These are phyloP conservation scores for Aureobasidium mangrovei DNA, from an alignment of 2,329 filamentous ascomycete species.

Conservation along the genomic window DNA sequence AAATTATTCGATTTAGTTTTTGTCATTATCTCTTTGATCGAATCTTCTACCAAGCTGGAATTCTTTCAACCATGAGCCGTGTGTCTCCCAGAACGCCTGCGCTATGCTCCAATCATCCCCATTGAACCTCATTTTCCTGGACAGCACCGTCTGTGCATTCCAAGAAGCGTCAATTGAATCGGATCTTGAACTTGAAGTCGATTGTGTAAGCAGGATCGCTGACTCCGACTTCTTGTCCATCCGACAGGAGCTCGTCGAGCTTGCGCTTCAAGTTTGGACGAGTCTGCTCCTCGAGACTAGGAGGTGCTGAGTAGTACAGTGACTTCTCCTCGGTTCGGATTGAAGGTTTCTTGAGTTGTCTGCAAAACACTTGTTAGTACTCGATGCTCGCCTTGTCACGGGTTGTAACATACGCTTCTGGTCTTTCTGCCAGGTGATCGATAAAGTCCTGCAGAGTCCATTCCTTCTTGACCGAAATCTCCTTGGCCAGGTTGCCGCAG, in stretches of 20 bases:
- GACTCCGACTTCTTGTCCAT: slow-evolving; percentile 84
- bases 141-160: background rate
- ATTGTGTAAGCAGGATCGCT: slow-evolving; percentile 83
- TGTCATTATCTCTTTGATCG: too few relatives aligned
- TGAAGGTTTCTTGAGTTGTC: slow-evolving; percentile 85
- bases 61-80: background rate
- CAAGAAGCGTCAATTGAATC: slow-evolving; percentile 30
- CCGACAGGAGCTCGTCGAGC: slow-evolving; percentile 63
- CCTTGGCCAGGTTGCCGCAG: slow-evolving; percentile 74
- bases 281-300: slow-evolving; percentile 74
- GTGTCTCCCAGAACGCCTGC: background rate
- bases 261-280: slow-evolving; percentile 72
- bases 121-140: background rate
- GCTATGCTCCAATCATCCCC: background rate
- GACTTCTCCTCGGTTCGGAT: slow-evolving; percentile 73
- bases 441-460: slow-evolving; percentile 75
- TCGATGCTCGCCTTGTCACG: background rate
- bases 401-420: slow-evolving; percentile 53
- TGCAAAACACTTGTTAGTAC: slow-evolving; percentile 17
- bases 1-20: too few relatives aligned
- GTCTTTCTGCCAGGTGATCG: slow-evolving; percentile 69
- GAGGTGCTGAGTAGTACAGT: slow-evolving; percentile 80
- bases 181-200: slow-evolving; percentile 53
- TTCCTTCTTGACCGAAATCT: slow-evolving; percentile 60
- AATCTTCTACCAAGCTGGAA: too few relatives aligned